A percentile compares a stretch with the other conserved stretches of the same genome.
phyloP scores from a whole-genome alignment of 768 basidiomycete species.

The Boletus edulis region DNA sequence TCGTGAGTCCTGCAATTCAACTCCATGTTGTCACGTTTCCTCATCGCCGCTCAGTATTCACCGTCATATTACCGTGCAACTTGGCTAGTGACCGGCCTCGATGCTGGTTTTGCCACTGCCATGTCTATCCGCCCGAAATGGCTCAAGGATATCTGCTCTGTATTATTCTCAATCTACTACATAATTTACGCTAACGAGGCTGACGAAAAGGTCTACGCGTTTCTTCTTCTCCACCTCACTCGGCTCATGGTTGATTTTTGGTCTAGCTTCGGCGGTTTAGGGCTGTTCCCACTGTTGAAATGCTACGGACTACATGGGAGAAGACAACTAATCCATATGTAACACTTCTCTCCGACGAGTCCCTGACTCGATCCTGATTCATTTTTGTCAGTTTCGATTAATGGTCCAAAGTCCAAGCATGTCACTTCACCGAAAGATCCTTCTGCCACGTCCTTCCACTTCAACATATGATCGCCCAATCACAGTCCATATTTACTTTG shows the following conservation, averaged over 20 bases:
- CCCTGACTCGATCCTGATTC: constrained; percentile 4
- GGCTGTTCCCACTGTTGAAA: constrained; percentile 93
- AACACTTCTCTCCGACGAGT: constrained; percentile 12
- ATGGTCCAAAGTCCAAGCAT: constrained; percentile 55
- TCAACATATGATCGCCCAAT: constrained; percentile 83
- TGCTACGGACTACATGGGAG: constrained; percentile 95
- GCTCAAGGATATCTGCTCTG: constrained; percentile 83
- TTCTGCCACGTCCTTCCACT: constrained; percentile 75
- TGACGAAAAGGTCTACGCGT: constrained; percentile 83
- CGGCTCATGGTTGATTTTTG: background rate
- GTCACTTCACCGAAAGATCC: constrained; percentile 66
- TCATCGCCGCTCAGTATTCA: constrained; percentile 60
- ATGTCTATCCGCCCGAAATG: constrained; percentile 91
- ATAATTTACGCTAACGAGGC: constrained; percentile 86
- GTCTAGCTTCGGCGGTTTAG: constrained; percentile 83
- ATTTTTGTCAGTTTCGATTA: constrained; percentile 57
- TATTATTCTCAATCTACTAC: constrained; percentile 88
- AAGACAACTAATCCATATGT: constrained; percentile 95
- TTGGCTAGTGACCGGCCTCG: constrained; percentile 92
- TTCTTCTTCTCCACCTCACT: background rate
- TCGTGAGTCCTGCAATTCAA: constrained; percentile 50
- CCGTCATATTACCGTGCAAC: constrained; percentile 94
- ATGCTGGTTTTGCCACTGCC: constrained; percentile 95
- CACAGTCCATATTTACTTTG: constrained; percentile 79
- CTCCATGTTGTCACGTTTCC: constrained; percentile 1